These are phyloP conservation scores for Rhizopogon roseolus DNA, from an alignment of 768 basidiomycete genomes.

Conservation along the genomic window DNA sequence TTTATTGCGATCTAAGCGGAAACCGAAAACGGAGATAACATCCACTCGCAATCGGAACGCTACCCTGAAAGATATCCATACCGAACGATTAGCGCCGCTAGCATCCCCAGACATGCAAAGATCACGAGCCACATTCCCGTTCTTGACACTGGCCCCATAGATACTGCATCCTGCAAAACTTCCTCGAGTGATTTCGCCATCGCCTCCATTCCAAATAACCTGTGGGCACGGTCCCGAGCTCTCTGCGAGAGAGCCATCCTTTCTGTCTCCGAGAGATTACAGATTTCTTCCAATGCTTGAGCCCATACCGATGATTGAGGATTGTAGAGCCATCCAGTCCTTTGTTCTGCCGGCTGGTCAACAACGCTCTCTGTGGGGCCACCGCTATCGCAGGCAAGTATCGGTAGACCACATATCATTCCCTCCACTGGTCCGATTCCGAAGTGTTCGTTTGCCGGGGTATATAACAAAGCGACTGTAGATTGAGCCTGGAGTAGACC, in stretches of 20 bases:
- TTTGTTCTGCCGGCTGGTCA: conserved; percentile 29
- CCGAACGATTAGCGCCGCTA: conserved; percentile 18
- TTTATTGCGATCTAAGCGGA: no score
- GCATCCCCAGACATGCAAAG: conserved; percentile 15
- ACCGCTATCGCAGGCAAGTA: conserved; percentile 81
- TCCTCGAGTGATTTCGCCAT: conserved; percentile 61
- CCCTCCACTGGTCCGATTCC: conserved; percentile 95
- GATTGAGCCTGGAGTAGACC: conserved; percentile 65
- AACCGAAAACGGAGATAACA: no score
- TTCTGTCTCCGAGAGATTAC: conserved; percentile 35
- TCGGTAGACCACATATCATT: conserved; percentile 88
- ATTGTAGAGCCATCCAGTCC: conserved; percentile 75
- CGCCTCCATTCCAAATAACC: conserved; percentile 71
- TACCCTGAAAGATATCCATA: no score
- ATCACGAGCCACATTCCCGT: background rate
- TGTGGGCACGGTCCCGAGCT: conserved; percentile 56
- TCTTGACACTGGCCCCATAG: conserved; percentile 41
- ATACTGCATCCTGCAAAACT: conserved; percentile 49
- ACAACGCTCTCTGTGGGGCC: conserved; percentile 89
- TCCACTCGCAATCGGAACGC: no score
- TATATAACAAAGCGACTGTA: conserved; percentile 82
- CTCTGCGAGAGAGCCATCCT: conserved; percentile 45
- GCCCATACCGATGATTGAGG: conserved; percentile 71
- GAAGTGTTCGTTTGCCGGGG: conserved; percentile 94
- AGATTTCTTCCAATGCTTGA: conserved; percentile 56